Conservation (phyloP, 306 rosid genomes). For the Inga oerstediana region DNA sequence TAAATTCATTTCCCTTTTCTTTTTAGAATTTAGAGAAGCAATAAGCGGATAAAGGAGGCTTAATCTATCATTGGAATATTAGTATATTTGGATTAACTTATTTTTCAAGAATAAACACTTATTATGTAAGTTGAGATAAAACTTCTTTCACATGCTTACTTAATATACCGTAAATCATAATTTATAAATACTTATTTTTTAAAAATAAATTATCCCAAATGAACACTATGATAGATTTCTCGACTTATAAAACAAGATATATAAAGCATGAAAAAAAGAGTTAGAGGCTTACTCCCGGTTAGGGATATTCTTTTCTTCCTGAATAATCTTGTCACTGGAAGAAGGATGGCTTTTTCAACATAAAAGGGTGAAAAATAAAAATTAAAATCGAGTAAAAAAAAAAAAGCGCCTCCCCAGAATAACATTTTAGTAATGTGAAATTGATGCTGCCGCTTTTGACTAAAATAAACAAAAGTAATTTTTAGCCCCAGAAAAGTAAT, state of each 20-base stretch:
- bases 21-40: neutral
- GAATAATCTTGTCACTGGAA: neutral
- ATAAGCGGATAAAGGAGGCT: neutral
- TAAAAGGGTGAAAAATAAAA: neutral
- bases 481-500: neutral
- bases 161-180: no score
- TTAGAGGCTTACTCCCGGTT: neutral
- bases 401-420: neutral
- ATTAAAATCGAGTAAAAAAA: neutral
- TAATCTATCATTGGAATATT: no score
- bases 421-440: neutral
- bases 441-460: neutral
- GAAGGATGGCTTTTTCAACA: neutral
- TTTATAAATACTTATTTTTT: no score
- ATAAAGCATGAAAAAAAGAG: neutral
- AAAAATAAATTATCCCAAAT: no score
- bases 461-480: neutral
- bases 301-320: slow-evolving; percentile 1
- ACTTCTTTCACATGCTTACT: no score
- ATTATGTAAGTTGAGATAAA: no score
- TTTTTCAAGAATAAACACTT: no score
- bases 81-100: no score
- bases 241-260: neutral
- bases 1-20: no score
- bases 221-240: neutral